Percentiles rank a stretch among this genome's conserved stretches.
phyloP scores from a whole-genome alignment of 371 early-diverging fungal genomes.

The Mortierella sp. region DNA sequence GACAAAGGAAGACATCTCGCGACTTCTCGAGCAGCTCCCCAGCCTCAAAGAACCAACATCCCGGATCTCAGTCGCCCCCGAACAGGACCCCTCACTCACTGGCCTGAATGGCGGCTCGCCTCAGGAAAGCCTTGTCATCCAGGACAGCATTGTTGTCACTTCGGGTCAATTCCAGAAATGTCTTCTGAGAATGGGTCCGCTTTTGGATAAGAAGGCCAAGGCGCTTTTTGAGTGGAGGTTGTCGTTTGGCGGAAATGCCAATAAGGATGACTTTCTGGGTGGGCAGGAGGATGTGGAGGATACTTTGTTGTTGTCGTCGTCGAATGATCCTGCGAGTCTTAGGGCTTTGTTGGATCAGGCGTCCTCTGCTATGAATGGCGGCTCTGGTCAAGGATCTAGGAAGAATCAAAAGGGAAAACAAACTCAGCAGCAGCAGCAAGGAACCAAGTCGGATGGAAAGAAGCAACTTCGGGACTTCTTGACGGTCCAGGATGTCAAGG shows the following conservation, averaged over 20 bases:
- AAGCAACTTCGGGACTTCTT: slow-evolving; percentile 50
- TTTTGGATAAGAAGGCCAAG: slow-evolving; percentile 36
- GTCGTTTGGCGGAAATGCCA: slow-evolving; percentile 26
- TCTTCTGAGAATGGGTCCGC: slow-evolving; percentile 44
- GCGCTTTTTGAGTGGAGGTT: slow-evolving; percentile 46
- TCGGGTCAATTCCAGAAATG: slow-evolving; percentile 54
- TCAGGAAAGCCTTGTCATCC: slow-evolving; percentile 36
- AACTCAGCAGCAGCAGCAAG: slow-evolving; percentile 4
- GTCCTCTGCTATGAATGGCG: background rate
- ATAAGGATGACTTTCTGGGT: slow-evolving; percentile 6
- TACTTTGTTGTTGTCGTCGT: background rate
- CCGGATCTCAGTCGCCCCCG: slow-evolving; percentile 23
- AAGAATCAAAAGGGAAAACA: slow-evolving; percentile 10
- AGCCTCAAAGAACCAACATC: slow-evolving; percentile 33
- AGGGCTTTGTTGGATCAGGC: slow-evolving; percentile 18
- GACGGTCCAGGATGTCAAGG: slow-evolving; percentile 40
- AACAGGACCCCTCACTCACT: slow-evolving; percentile 48
- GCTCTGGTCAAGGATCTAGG: background rate
- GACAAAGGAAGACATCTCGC: slow-evolving; percentile 40
- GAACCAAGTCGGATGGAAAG: slow-evolving; percentile 11
- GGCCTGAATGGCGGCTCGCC: slow-evolving; percentile 41
- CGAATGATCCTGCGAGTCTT: slow-evolving; percentile 7
- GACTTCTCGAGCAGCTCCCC: slow-evolving; percentile 46
- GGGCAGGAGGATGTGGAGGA: slow-evolving; percentile 4
- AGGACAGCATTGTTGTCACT: slow-evolving; percentile 46